These are phyloP conservation scores for Dendrobium nobile DNA, from an alignment of 106 monocot genomes.

Conservation along the genomic window DNA sequence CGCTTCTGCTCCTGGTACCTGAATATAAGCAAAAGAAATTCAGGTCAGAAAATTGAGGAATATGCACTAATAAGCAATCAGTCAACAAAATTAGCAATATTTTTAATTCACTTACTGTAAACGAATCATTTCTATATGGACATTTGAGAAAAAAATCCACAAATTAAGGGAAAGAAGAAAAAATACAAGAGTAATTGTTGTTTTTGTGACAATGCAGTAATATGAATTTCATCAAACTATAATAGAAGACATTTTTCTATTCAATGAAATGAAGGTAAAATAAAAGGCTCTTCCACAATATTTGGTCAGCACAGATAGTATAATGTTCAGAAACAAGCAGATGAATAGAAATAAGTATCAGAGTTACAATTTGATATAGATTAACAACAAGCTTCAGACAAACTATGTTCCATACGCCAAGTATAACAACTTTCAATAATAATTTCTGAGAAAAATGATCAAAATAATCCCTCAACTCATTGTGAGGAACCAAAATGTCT, in stretches of 20 bases:
- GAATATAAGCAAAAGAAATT: constrained; percentile 3
- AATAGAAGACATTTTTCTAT: neutral
- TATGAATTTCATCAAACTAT: neutral
- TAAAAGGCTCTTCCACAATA: too few species aligned
- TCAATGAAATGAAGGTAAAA: too few species aligned
- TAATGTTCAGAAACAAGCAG: too few species aligned
- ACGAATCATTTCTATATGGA: neutral
- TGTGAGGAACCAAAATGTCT: too few species aligned
- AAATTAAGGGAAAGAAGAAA: neutral
- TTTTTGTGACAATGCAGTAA: neutral
- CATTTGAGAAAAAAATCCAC: neutral
- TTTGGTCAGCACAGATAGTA: too few species aligned
- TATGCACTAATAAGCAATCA: neutral
- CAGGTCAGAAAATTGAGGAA: neutral
- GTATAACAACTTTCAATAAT: too few species aligned
- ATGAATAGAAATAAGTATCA: too few species aligned
- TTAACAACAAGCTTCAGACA: too few species aligned
- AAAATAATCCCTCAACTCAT: too few species aligned
- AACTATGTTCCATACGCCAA: too few species aligned
- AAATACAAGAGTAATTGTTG: neutral
- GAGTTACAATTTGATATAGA: too few species aligned
- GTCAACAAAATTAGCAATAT: neutral
- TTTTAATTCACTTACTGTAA: neutral
- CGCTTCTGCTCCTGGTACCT: constrained; percentile 82
- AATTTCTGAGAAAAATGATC: too few species aligned